Evolutionary conservation across 768 basidiomycete species (phyloP), one percentile per base, ranked within the genome.

Genomic region (Pleurotus citrinopileatus): DNA sequence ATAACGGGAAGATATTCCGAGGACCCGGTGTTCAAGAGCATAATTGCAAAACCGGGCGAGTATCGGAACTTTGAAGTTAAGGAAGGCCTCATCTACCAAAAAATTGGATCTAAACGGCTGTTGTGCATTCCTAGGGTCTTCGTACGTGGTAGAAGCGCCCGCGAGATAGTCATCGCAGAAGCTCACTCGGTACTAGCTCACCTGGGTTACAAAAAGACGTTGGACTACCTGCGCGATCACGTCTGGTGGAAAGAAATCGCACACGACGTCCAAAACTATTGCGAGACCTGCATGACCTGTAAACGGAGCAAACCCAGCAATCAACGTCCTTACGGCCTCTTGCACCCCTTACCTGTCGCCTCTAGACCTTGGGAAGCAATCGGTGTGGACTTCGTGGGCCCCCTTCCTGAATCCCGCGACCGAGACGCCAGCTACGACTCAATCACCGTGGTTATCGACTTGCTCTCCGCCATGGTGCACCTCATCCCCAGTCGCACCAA

Each of bases 151-250:
- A 9, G 53, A n/a, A 55, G 23, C 8, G 20, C 64, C 0, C 53
- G 62, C 0, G 73, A 73, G 45, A 45, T 64, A 1, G 9, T 74
- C 0, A 73, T 74, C 0, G 52, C 55, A 0, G 71, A 42, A 17
- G 60, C 17, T 50, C 67, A 55, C 52, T 63, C 23, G 3, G 17
- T 60, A 19, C 40, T 72, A 0, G 71, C 68, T 0, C 62, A 70
- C 37, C 38, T 75, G 0, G 72, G 73, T 5, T 17, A 54, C 0
- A 3, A 12, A 2, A 75, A 75, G 48, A 75, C 71, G 0, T 7
- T 70, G 0, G 20, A 48, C 0, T 69, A 68, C 44, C 55, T 73
- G 0, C 38, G 59, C 4, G 61, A 71, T 32, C 36, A 59, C 6
- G 56, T 55, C 3, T 63, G 42, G 47, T 65, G 59, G 57, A 54